A percentile compares a stretch with the other conserved stretches of the same genome.
Evolutionary conservation across 306 rosid species (phyloP).

Genomic region (Rosa rugosa): DNA sequence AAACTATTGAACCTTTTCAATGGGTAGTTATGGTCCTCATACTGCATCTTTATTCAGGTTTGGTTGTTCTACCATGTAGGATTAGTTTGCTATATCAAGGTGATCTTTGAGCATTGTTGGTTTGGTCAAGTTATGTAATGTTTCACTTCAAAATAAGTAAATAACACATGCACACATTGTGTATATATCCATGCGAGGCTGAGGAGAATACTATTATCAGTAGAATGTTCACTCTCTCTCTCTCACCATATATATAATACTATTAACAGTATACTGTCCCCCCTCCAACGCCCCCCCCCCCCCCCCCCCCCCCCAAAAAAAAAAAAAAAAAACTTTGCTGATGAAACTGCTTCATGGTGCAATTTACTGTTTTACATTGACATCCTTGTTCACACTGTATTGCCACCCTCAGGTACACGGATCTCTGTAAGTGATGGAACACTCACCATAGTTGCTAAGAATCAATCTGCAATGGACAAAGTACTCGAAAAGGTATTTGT

Average conservation of each 20-base stretch:
- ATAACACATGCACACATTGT: neutral
- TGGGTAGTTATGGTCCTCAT: neutral
- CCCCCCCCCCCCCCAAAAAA: neutral
- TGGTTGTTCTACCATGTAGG: neutral
- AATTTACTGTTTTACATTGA: neutral
- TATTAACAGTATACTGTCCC: neutral
- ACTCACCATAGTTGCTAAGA: constrained; percentile 80
- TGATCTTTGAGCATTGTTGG: neutral
- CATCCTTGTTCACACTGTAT: constrained; percentile 26
- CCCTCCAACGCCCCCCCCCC: neutral
- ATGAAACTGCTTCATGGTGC: neutral
- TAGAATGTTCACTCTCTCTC: neutral
- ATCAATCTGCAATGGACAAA: constrained; percentile 75
- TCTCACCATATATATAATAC: neutral
- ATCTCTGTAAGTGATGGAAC: constrained; percentile 86
- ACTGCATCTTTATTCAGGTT: neutral
- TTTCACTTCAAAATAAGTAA: neutral
- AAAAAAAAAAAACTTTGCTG: no score
- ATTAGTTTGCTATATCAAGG: neutral
- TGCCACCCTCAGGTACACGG: constrained; percentile 64
- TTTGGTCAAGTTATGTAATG: neutral
- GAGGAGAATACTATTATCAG: neutral
- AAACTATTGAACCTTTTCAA: neutral
- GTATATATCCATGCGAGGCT: neutral
- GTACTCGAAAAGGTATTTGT: constrained; percentile 71